Evolutionary conservation across 305 asterid genomes (phyloP).

Genomic region (Ajuga reptans): DNA sequence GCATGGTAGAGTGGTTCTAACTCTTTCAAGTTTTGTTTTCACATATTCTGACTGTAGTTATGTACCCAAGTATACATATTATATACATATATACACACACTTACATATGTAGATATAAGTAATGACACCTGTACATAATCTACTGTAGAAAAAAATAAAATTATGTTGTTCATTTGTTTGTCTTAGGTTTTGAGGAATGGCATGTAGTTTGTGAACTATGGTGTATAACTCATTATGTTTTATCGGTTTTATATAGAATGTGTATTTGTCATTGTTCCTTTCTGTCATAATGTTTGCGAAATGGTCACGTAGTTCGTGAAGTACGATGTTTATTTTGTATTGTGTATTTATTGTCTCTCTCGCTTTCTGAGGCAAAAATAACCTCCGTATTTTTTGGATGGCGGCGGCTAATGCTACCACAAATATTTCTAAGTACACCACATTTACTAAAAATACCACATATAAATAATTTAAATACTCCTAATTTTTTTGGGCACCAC

Average conservation of each 20-base stretch:
- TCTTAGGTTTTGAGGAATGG: not conserved
- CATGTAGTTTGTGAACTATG: not conserved
- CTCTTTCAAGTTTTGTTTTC: not conserved
- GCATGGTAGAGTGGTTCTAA: slow-evolving; percentile 82
- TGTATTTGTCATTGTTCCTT: not conserved
- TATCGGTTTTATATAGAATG: not conserved
- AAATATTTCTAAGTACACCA: too few species aligned
- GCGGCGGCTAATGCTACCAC: too few species aligned
- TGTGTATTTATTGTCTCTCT: too few species aligned
- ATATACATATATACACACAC: not conserved
- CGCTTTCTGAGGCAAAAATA: too few species aligned
- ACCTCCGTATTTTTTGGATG: too few species aligned
- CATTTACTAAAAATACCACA: too few species aligned
- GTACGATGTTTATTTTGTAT: too few species aligned
- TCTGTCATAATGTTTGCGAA: too few species aligned
- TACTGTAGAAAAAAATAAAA: not conserved
- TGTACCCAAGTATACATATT: not conserved
- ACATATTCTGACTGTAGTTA: not conserved
- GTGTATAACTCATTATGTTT: not conserved
- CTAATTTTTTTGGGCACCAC: too few species aligned
- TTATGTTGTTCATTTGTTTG: too few species aligned
- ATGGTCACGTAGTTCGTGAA: too few species aligned
- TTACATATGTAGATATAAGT: not conserved
- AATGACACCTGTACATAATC: not conserved
- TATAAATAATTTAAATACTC: too few species aligned